These are phyloP conservation scores for Trichoderma citrinoviride DNA, from an alignment of 2,329 filamentous ascomycete species.

Conservation along the genomic window DNA sequence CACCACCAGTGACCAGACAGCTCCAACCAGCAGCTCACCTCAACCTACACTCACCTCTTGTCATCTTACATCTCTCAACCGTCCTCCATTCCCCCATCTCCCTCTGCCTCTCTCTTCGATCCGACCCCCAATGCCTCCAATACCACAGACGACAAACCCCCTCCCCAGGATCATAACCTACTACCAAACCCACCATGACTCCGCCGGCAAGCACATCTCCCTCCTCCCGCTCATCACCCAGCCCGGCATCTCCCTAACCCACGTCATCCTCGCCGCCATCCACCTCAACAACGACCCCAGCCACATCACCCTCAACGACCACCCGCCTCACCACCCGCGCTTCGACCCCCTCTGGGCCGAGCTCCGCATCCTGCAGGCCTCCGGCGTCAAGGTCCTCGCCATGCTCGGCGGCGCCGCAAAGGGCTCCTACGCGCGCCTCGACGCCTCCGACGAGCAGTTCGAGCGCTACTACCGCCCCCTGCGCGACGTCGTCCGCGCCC, in stretches of 20 bases:
- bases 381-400: slow-evolving; percentile 74
- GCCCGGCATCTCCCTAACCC: slow-evolving; percentile 58
- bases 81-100: neutral
- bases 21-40: neutral
- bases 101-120: neutral
- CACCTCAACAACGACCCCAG: slow-evolving; percentile 70
- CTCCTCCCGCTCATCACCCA: slow-evolving; percentile 52
- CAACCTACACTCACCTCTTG: neutral
- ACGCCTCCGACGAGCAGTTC: slow-evolving; percentile 59
- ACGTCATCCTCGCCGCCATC: slow-evolving; percentile 82
- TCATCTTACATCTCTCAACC: neutral
- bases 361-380: slow-evolving; percentile 65
- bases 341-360: slow-evolving; percentile 78
- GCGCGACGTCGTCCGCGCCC: slow-evolving; percentile 59
- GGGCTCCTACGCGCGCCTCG: slow-evolving; percentile 63
- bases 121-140: slow-evolving; percentile 32
- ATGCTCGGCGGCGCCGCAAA: slow-evolving; percentile 85
- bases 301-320: slow-evolving; percentile 76
- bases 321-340: slow-evolving; percentile 62
- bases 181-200: slow-evolving; percentile 55
- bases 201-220: slow-evolving; percentile 46
- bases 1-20: slow-evolving; percentile 12
- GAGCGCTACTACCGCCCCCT: slow-evolving; percentile 72
- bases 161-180: slow-evolving; percentile 51
- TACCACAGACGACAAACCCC: slow-evolving; percentile 30